A percentile compares a stretch with the other conserved stretches of the same genome.
phyloP scores from a whole-genome alignment of 208 protist species.

The Angomonas desouzai region DNA sequence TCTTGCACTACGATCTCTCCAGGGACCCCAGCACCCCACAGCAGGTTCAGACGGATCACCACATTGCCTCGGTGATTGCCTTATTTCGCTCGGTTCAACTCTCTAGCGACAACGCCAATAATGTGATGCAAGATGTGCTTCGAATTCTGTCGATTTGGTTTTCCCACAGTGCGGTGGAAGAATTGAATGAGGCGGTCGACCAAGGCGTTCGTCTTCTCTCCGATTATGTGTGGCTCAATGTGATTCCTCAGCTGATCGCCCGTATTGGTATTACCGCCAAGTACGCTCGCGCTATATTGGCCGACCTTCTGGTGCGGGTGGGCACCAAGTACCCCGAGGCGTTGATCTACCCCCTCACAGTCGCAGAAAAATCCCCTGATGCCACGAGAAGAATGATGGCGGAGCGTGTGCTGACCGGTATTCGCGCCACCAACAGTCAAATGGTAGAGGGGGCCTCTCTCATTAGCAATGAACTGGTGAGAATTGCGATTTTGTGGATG shows the following conservation, averaged over 20 bases:
- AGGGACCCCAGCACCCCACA: slow-evolving; percentile 52
- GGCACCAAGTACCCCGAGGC: slow-evolving; percentile 98
- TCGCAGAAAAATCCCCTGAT: slow-evolving; percentile 91
- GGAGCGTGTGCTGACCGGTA: slow-evolving; percentile 72
- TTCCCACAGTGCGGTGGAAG: slow-evolving; percentile 68
- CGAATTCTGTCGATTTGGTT: slow-evolving; percentile 99
- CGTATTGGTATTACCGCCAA: slow-evolving; percentile 93
- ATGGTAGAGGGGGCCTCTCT: slow-evolving; percentile 95
- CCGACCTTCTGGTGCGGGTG: slow-evolving; percentile 93
- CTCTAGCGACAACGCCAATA: slow-evolving; percentile 59
- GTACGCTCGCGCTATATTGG: slow-evolving; percentile 89
- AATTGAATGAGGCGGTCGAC: slow-evolving; percentile 83
- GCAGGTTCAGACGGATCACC: slow-evolving; percentile 58
- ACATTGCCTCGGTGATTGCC: slow-evolving; percentile 65
- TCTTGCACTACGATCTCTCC: slow-evolving; percentile 83
- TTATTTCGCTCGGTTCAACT: slow-evolving; percentile 83
- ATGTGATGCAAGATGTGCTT: slow-evolving; percentile 97
- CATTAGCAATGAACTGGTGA: slow-evolving; percentile 98
- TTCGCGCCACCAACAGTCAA: slow-evolving; percentile 68
- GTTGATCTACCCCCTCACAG: slow-evolving; percentile 99
- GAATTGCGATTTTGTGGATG: slow-evolving; percentile 97
- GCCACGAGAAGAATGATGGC: slow-evolving; percentile 70
- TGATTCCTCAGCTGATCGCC: slow-evolving; percentile 99
- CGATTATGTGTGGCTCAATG: slow-evolving; percentile 98
- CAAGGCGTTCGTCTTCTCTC: slow-evolving; percentile 91